Evolutionary conservation across 2,329 filamentous ascomycete species (phyloP), one percentile per base, ranked within the genome.

Genomic region (Colletotrichum eleusines): DNA sequence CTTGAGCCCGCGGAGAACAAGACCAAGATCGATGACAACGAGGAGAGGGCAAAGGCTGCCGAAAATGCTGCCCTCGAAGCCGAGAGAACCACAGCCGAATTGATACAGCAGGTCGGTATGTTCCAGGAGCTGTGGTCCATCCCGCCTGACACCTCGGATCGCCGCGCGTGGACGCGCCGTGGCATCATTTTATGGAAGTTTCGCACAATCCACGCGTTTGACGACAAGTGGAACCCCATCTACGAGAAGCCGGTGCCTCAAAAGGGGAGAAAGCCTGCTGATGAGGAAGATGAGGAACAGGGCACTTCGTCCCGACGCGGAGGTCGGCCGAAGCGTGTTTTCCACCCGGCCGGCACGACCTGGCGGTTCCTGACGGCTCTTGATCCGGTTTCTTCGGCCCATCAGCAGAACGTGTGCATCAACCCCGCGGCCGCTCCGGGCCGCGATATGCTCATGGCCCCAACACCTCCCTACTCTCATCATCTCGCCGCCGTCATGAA

Each of bases 151-250:
- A 81, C 77, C 63, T 66, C 69, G 42, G 53, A 67, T 64, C 68
- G 53, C 74, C 71, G 75, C 62, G 78, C 81, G 74, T 91, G 88
- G 87, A 85, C 82, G 12, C 85, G 88, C n/a, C 86, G 89, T 60
- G 85, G 84, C 42, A 85, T 91, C 67, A 83, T 91, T 65, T 83
- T 91, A 46, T 91, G 89, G 89, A 88, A 88, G 2, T 91, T 91
- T 77, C 84, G 79, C 80, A 88, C 84, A 74, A 81, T 88, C 35
- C 82, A 84, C 74, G 79, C 78, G 69, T 74, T 80, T 61, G 79
- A 86, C 80, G 83, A 83, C 80, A 84, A 83, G 78, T 82, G 82
- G 74, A 81, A 82, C 72, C 82, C 81, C 2, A 71, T 68, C 18
- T 78, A 83, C 74, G 80, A 82, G 54, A 81, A 82, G 74, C 72